Base-by-base conservation (phyloP, 352 stramenopile genomes). In the Globisporangium barbulae region DNA sequence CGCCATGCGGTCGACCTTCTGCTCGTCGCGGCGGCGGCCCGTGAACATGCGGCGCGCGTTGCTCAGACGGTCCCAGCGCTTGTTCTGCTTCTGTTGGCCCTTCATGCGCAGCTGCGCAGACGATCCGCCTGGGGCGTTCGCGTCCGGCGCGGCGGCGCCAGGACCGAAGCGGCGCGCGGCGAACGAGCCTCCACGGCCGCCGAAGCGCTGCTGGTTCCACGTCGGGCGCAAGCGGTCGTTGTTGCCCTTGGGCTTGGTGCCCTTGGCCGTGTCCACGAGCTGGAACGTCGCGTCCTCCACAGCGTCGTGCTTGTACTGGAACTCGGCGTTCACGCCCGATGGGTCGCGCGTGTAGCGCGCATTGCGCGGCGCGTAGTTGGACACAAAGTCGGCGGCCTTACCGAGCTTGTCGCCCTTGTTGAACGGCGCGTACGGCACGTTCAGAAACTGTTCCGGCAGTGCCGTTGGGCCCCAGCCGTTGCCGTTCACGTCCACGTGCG, bases 351-450 rank as follows among this genome's bases (percentile, higher is more conserved):
- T 60, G 53, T 85, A 88, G 37, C 72, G 79, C 28, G 64, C 69
- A 54, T 75, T 77, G 55, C 82, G 79, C 15, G 75, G 74, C 62
- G 74, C 82, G 50, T 91, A 92, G 65, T 83, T 92, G 35, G 79
- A 90, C 31, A 90, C 81, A 62, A 98, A 98, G 81, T 99, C 96
- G 44, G 96, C 96, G 15, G 83, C 92, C 49, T 97, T 94, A 28
- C 95, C 94, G 10, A 98, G 77, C 68, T 97, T 96, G 82, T 99
- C 96, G 41, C 85, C 92, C 68, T 98, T 97, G 65, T 96, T 97
- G 74, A 99, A 99, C 3, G 94, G 94, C 44, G 93, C 89, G 70
- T 98, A 99, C 8, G 96, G 96, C 31, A 99, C 78, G 66, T 96
- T 86, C 25, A 91, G 73, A 81, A 98, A 98, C 74, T 96, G 85